Conservation (phyloP, 1,284 basidiomycete species). For the Cystobasidiaceae sp. region DNA sequence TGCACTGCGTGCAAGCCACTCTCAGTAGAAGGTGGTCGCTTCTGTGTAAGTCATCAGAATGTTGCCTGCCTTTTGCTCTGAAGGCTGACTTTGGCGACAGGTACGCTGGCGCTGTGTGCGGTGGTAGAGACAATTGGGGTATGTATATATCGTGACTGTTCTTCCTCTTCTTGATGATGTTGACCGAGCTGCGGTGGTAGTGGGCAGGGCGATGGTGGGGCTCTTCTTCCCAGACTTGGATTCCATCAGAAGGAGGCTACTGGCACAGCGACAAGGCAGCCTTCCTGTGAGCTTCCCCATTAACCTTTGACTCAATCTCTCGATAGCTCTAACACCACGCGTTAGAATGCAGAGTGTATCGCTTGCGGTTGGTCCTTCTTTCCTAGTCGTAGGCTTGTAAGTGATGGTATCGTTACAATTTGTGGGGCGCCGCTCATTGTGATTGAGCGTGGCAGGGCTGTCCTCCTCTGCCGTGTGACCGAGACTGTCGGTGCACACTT, state of each 20-base stretch:
- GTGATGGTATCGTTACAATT: too few relatives aligned
- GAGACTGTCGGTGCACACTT: slow-evolving; percentile 43
- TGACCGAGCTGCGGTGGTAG: slow-evolving; percentile 33
- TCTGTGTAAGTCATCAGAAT: slow-evolving; percentile 48
- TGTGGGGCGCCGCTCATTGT: too few relatives aligned
- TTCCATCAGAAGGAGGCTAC: not conserved
- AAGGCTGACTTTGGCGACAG: too few relatives aligned
- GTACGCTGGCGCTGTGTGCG: too few relatives aligned
- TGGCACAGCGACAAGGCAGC: not conserved
- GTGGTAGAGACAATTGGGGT: too few relatives aligned
- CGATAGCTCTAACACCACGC: too few relatives aligned
- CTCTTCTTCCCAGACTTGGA: not conserved
- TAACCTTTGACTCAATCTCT: too few relatives aligned
- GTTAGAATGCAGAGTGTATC: too few relatives aligned
- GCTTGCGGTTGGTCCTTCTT: too few relatives aligned
- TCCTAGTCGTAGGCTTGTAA: too few relatives aligned
- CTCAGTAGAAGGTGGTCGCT: slow-evolving; percentile 51
- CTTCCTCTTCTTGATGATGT: not conserved
- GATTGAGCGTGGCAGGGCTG: too few relatives aligned
- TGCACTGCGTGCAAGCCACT: slow-evolving; percentile 52
- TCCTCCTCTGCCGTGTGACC: slow-evolving; percentile 46
- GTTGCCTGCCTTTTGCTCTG: slow-evolving; percentile 50
- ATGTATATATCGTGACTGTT: too few relatives aligned
- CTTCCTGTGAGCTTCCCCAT: not conserved
- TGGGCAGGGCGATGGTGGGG: not conserved